Base-by-base conservation (phyloP, 148 eudicot species). In the Fagopyrum esculentum region DNA sequence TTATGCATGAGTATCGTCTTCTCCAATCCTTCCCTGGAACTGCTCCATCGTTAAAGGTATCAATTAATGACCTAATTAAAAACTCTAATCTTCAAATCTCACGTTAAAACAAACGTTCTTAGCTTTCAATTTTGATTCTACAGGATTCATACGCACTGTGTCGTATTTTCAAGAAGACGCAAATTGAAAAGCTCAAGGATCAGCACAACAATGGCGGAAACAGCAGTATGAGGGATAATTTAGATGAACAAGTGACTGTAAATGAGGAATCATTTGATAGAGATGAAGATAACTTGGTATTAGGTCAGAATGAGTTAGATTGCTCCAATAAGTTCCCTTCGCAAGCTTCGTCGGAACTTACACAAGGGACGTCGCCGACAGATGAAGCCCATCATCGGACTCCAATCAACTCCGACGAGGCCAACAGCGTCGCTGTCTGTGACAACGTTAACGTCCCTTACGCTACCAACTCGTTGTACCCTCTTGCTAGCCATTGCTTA, bases 1-100 rank as follows among this genome's bases (percentile, higher is more conserved):
- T 81, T 70, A 84, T 84, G 86, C 86, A 84, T 45, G 86, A 84
- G 19, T 84, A 84, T 74, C 84, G 86, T 11, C 86, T 84, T 16
- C 80, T 84, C 56, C 77, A 81, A 43, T 84, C 86, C 47, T 48
- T 77, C 57, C 46, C 52, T 80, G 66, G 78, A 66, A 66, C 45
- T 69, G 70, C 84, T 48, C 80, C 84, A 10, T 81, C 86, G 6
- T 79, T 84, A 17, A 81, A 84, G 86, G 86, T 84, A 69, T 46
- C 8, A 5, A 45, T 45, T n/a, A 70, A 69, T 3, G 5, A 15
- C 5, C 6, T 52, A 10, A 8, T 9, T 9, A 49, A 49, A 9
- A 49, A 9, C 13, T 9, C 52, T 3, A 9, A 49, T 10, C 7
- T 49, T 10, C 13, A 13, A 49, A 9, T 13, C 52, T 49, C 52